Percentiles rank a stretch among this genome's conserved stretches.
Conservation (phyloP, 2,329 filamentous ascomycete species). For the Didymella keratinophila region DNA sequence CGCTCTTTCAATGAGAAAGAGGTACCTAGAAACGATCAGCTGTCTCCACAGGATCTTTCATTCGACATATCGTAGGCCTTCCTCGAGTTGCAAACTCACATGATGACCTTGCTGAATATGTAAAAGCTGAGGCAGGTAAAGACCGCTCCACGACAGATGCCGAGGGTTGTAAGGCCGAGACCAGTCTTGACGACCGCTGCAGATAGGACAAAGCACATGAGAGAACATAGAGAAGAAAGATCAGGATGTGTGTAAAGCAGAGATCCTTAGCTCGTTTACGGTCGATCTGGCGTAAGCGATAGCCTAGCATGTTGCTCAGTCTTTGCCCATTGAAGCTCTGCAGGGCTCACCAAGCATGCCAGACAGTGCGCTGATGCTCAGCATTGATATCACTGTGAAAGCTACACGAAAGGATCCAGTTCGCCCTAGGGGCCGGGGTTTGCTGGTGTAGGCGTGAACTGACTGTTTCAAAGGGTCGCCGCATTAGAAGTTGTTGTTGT, state of each 20-base stretch:
- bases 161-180: conserved; percentile 35
- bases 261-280: conserved; percentile 7
- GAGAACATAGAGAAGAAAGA: conserved; percentile 47
- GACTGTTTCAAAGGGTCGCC: neutral
- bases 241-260: conserved; percentile 37
- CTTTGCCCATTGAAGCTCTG: neutral
- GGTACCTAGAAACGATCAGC: conserved; percentile 37
- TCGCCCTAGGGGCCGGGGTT: conserved; percentile 12
- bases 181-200: conserved; percentile 46
- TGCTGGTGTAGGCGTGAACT: neutral
- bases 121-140: conserved; percentile 50
- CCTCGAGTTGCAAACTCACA: conserved; percentile 13
- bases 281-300: conserved; percentile 25
- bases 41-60: no score
- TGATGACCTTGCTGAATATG: conserved; percentile 25
- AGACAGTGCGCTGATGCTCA: conserved; percentile 41
- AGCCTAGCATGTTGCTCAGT: conserved; percentile 28
- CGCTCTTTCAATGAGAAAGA: conserved; percentile 54
- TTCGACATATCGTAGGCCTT: neutral
- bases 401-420: conserved; percentile 16
- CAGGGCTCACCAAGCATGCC: conserved; percentile 23
- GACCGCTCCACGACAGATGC: conserved; percentile 46
- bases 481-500: neutral
- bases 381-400: conserved; percentile 29
- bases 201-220: conserved; percentile 46